Percentiles rank a stretch among this genome's conserved stretches.
These are phyloP conservation scores for Candida pini DNA, from an alignment of 805 yeast genomes.

Conservation along the genomic window DNA sequence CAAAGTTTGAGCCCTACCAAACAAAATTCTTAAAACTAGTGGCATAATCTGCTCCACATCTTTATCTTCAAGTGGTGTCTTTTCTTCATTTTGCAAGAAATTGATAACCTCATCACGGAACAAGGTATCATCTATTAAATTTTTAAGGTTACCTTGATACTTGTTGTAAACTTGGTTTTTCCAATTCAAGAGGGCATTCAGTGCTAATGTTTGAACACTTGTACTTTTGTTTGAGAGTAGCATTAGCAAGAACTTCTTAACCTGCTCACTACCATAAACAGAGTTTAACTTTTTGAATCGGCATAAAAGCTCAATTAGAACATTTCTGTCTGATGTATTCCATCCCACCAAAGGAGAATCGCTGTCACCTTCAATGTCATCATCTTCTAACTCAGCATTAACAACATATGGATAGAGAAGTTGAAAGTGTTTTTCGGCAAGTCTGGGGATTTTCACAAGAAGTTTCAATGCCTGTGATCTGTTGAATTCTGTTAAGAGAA, in stretches of 20 bases:
- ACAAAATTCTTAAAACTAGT: slow-evolving; percentile 66
- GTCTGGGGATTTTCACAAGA: slow-evolving; percentile 49
- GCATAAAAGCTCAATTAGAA: slow-evolving; percentile 56
- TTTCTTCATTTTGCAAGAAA: slow-evolving; percentile 49
- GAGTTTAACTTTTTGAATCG: slow-evolving; percentile 58
- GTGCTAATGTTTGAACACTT: slow-evolving; percentile 65
- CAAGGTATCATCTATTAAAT: slow-evolving; percentile 72
- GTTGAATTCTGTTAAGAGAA: slow-evolving; percentile 37
- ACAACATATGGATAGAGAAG: slow-evolving; percentile 55
- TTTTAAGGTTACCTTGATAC: slow-evolving; percentile 67
- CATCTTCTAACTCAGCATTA: slow-evolving; percentile 30
- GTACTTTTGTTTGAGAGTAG: slow-evolving; percentile 57
- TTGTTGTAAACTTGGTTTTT: slow-evolving; percentile 52
- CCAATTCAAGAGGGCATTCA: slow-evolving; percentile 63
- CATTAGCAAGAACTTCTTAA: slow-evolving; percentile 47
- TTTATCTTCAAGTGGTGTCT: slow-evolving; percentile 48
- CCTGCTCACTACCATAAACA: slow-evolving; percentile 45
- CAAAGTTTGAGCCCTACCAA: slow-evolving; percentile 77
- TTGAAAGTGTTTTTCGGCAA: slow-evolving; percentile 62
- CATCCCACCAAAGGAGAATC: slow-evolving; percentile 18
- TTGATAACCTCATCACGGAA: slow-evolving; percentile 80
- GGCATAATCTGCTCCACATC: slow-evolving; percentile 66
- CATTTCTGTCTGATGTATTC: slow-evolving; percentile 43
- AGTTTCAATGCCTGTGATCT: slow-evolving; percentile 55
- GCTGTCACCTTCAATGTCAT: slow-evolving; percentile 21